Percentiles rank a stretch among this genome's conserved stretches.
Evolutionary conservation across 768 basidiomycete genomes (phyloP).

Genomic region (Leccinum subgranulosum): DNA sequence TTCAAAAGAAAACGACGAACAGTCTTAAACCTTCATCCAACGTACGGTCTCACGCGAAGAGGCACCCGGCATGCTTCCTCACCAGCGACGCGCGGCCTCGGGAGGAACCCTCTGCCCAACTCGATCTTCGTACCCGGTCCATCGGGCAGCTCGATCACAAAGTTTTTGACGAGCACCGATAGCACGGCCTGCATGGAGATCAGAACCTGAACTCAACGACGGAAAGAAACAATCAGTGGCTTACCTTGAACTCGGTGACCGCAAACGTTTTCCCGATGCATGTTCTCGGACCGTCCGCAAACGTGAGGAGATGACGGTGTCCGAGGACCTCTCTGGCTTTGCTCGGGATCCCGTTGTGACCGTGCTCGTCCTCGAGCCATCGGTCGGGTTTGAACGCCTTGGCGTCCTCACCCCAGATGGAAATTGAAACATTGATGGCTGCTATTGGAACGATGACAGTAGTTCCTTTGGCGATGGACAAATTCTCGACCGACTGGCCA

Average conservation of each 20-base stretch:
- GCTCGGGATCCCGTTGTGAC: not conserved
- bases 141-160: not conserved
- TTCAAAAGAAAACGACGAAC: not conserved
- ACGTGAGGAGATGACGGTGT: not conserved
- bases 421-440: not conserved
- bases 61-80: not conserved
- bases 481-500: no score
- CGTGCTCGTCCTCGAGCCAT: not conserved
- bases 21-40: not conserved
- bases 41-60: not conserved
- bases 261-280: not conserved
- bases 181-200: not conserved
- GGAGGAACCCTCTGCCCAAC: not conserved
- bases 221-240: not conserved
- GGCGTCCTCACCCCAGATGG: not conserved
- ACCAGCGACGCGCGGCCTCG: not conserved
- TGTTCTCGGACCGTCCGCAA: not conserved
- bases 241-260: not conserved
- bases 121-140: not conserved
- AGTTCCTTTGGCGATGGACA: not conserved
- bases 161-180: not conserved
- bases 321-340: not conserved
- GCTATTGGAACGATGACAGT: not conserved
- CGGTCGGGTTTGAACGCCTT: not conserved
- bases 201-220: not conserved